Percentiles rank a stretch among this genome's conserved stretches.
phyloP scores from a whole-genome alignment of 2,329 filamentous ascomycete species.

The Gaeumannomyces tritici region DNA sequence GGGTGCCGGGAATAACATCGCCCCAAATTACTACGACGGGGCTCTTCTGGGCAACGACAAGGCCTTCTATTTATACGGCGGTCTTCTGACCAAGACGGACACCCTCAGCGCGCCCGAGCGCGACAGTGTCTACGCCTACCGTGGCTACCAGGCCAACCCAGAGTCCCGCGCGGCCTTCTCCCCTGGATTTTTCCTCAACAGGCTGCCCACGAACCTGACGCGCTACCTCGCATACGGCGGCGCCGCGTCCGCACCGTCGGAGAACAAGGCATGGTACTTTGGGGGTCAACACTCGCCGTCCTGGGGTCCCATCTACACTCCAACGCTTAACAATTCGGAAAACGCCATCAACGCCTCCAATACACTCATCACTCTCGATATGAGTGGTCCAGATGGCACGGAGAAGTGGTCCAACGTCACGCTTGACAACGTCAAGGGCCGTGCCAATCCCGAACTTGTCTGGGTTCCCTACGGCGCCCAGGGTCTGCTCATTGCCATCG shows the following conservation, averaged over 20 bases:
- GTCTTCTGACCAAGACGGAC: conserved; percentile 29
- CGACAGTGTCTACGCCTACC: conserved; percentile 39
- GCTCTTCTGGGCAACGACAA: conserved; percentile 55
- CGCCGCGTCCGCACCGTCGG: conserved; percentile 54
- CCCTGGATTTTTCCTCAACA: conserved; percentile 28
- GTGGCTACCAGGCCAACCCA: conserved; percentile 28
- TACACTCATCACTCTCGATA: conserved; percentile 51
- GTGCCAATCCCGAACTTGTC: conserved; percentile 55
- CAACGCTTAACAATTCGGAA: conserved; percentile 17
- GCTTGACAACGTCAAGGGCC: conserved; percentile 36
- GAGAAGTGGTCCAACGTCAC: conserved; percentile 49
- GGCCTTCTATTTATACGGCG: conserved; percentile 57
- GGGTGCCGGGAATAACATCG: conserved; percentile 36
- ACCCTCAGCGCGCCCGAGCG: conserved; percentile 26
- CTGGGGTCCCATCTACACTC: conserved; percentile 37
- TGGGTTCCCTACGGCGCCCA: conserved; percentile 71
- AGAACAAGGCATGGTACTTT: conserved; percentile 65
- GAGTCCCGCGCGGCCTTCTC: conserved; percentile 22
- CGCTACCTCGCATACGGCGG: conserved; percentile 57
- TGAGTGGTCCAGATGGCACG: conserved; percentile 32
- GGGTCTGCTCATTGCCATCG: conserved; percentile 68
- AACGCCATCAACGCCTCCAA: conserved; percentile 39
- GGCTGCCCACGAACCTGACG: conserved; percentile 38
- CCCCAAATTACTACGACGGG: conserved; percentile 51
- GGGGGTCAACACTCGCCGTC: conserved; percentile 46